phyloP scores from a whole-genome alignment of 305 asterid species.

The Fraxinus baroniana region DNA sequence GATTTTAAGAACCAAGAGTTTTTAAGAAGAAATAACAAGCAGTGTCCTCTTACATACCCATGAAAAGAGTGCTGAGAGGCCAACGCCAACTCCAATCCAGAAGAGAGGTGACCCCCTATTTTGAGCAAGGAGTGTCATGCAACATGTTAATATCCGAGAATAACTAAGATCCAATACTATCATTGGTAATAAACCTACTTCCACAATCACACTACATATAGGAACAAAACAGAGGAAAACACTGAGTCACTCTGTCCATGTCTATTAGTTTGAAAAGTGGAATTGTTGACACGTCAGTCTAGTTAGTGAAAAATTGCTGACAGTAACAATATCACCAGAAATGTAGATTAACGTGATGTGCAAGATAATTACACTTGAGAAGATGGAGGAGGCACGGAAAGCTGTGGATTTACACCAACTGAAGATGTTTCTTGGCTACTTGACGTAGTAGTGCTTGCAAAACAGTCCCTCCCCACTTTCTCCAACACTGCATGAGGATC shows the following conservation, averaged over 20 bases:
- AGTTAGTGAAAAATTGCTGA: slow-evolving; percentile 1
- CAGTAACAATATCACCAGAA: slow-evolving; percentile 2
- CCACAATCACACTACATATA: slow-evolving; percentile 1
- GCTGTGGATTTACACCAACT: slow-evolving; percentile 71
- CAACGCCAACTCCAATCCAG: slow-evolving; percentile 98
- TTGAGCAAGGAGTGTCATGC: slow-evolving; percentile 16
- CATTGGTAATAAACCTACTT: background rate
- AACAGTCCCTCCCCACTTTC: slow-evolving; percentile 44
- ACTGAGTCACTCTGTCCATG: background rate
- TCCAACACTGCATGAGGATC: slow-evolving; percentile 39
- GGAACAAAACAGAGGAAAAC: slow-evolving; percentile 12
- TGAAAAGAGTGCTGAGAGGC: slow-evolving; percentile 82
- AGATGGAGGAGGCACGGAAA: slow-evolving; percentile 63
- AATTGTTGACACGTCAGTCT: background rate
- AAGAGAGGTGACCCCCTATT: slow-evolving; percentile 90
- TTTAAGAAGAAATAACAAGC: slow-evolving; percentile 1
- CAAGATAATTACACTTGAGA: slow-evolving; percentile 60
- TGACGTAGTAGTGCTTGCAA: slow-evolving; percentile 64
- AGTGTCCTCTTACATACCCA: slow-evolving; percentile 54
- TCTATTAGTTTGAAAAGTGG: background rate
- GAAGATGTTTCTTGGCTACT: slow-evolving; percentile 71
- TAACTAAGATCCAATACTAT: background rate
- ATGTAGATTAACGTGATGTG: background rate
- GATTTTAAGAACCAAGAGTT: background rate
- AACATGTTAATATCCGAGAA: slow-evolving; percentile 6